Evolutionary conservation across 1,284 basidiomycete genomes (phyloP), one percentile per base, ranked within the genome.

Genomic region (Papiliotrema nemorosa): DNA sequence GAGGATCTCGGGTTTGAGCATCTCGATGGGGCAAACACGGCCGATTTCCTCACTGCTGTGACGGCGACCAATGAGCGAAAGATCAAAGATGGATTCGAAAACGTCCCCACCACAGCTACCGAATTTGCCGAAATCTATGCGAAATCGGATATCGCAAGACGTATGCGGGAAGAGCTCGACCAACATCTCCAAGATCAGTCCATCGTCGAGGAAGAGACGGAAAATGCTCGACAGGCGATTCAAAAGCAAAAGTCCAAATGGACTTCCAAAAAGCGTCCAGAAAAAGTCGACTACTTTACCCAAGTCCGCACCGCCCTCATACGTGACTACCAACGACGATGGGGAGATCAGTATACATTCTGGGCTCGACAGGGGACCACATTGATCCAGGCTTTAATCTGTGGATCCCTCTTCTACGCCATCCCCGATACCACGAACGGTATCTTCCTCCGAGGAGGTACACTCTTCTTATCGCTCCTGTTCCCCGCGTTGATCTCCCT

Each of bases 371-470:
- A 66, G 44, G 60, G 45, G 12, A 66, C 66, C 6, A 66, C 64
- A 1, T 40, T 70, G 29, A 55, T 70, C 38, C 63, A 64, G 47
- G 63, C 64, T 9, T 56, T 69, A 13, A 58, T 68, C 83, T 54
- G 86, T 51, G 88, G 90, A 12, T 87, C 85, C 0, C 80, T 86
- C 31, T 94, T 88, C 77, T 78, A 85, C 55, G 77, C 81, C 4
- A 74, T 85, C 44, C 77, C 82, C 0, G 76, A 83, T 16, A 70
- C 77, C 5, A 88, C 90, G 0, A 69, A 75, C 0, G 84, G 83
- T 13, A 87, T 83, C 69, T 93, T 86, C 77, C 84, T 85, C 14
- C 82, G 89, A 20, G 88, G 88, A 3, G 90, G 89, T 75, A 69
- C 76, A n/a, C 58, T 77, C 50, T 79, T 78, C 66, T 75, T 77